Base-by-base conservation (phyloP, 31 red algal genomes). In the Asparagopsis taxiformis region DNA sequence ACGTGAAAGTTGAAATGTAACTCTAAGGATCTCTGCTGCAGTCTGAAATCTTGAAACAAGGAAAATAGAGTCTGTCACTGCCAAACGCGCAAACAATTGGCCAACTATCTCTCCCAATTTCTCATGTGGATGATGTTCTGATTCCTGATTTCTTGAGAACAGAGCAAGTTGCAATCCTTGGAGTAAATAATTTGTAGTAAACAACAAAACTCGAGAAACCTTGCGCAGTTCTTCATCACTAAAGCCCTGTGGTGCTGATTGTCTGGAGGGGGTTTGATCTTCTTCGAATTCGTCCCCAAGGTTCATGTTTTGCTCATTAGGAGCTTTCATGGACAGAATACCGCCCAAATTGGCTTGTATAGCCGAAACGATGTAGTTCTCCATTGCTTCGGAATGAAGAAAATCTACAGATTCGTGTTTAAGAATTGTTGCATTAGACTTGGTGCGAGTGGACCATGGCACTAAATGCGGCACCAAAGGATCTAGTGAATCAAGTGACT, bases 151-250 rank as follows among this genome's bases (percentile, higher is more conserved):
- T 49, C 26, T 17, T 43, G 62, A 44, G 0, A 80, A 56, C 29
- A 56, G 6, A 3, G 62, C 77, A 35, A 39, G 44, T 26, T 58
- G 31, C 3, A 80, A 41, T 4, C 63, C 77, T 44, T 80, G 52
- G 7, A 68, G n/a, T 6, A 80, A 26, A 56, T 80, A 80, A 54
- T 69, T 80, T 6, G 52, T 33, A 13, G 65, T 3, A 20, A 80
- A 29, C 3, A 80, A 15, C 10, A 70, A 19, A 20, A 37, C 35
- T 17, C 51, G 64, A 15, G 65, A 31, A 20, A 51, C 77, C 34
- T 35, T 28, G 6, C 8, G 41, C 41, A 46, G 41, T 46, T 46
- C 41, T 13, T 46, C 41, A 46, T 13, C 8, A 9, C 8, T 9
- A 46, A 46, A 46, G 13, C 41, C 41, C 41, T 46, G 41, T 9